These are phyloP conservation scores for Chalciporus chontae DNA, from an alignment of 768 basidiomycete species.

Conservation along the genomic window DNA sequence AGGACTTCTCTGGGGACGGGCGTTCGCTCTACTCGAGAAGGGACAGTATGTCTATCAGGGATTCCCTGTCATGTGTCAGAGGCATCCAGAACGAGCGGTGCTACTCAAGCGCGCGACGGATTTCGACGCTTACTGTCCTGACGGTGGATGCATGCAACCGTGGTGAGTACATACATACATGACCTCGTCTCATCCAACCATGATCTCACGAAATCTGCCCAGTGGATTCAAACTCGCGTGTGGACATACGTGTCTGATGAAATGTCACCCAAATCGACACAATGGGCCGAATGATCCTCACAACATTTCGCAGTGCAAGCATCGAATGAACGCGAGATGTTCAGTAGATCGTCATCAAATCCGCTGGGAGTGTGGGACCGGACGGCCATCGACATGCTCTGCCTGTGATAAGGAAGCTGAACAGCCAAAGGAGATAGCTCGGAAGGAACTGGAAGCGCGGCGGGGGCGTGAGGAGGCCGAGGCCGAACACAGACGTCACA, in stretches of 20 bases:
- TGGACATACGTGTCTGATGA: conserved; percentile 51
- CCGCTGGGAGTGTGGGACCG: conserved; percentile 41
- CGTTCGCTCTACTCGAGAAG: conserved; percentile 12
- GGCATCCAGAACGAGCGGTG: conserved; percentile 41
- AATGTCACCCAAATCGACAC: conserved; percentile 53
- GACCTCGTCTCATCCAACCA: too few species aligned
- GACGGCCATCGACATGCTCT: conserved; percentile 35
- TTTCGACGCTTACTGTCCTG: conserved; percentile 53
- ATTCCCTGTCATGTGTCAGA: conserved; percentile 53
- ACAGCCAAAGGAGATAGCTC: conserved; percentile 35
- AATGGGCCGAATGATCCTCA: conserved; percentile 27
- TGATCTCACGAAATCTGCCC: not conserved
- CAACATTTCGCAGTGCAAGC: conserved; percentile 39
- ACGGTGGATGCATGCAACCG: conserved; percentile 56
- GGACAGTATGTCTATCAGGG: conserved; percentile 22
- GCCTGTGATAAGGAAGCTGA: conserved; percentile 42
- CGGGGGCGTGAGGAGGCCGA: conserved; percentile 41
- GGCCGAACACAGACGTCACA: conserved; percentile 32
- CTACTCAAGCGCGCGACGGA: conserved; percentile 41
- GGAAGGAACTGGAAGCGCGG: conserved; percentile 37
- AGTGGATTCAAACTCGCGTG: conserved; percentile 12
- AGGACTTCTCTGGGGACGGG: conserved; percentile 13
- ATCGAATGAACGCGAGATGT: conserved; percentile 37
- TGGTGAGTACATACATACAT: conserved; percentile 42
- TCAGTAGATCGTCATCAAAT: conserved; percentile 39